Evolutionary conservation across 225 moss, liverwort and hornwort species (phyloP).

Genomic region (Takakia lepidozioides): DNA sequence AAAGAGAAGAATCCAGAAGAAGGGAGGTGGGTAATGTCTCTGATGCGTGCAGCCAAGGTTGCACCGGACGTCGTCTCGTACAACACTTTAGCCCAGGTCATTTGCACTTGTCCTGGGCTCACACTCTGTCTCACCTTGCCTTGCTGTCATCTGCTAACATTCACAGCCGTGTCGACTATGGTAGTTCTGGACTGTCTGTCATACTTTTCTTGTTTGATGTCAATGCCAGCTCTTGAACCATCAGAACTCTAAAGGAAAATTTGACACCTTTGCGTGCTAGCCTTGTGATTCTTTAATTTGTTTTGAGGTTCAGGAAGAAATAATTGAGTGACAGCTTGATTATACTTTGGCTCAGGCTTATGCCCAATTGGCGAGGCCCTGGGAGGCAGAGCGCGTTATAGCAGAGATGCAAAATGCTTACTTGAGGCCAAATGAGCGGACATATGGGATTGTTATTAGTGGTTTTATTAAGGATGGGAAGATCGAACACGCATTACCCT

Average conservation of each 20-base stretch:
- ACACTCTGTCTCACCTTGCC: too few relatives aligned
- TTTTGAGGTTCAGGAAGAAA: too few relatives aligned
- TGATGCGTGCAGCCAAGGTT: constrained; percentile 63
- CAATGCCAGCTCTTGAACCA: too few relatives aligned
- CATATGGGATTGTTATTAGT: constrained; percentile 78
- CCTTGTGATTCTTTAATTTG: too few relatives aligned
- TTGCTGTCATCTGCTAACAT: too few relatives aligned
- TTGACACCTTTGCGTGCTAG: too few relatives aligned
- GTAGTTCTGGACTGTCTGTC: too few relatives aligned
- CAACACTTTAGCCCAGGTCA: constrained; percentile 81
- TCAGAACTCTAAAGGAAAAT: too few relatives aligned
- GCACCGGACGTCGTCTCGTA: constrained; percentile 85
- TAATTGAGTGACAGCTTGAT: too few relatives aligned
- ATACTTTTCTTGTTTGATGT: too few relatives aligned
- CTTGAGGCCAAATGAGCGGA: constrained; percentile 82
- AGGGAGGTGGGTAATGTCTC: constrained; percentile 56
- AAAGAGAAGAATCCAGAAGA: constrained; percentile 55
- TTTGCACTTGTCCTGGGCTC: not conserved
- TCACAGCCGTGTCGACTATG: too few relatives aligned
- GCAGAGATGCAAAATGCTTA: constrained; percentile 83
- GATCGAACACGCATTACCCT: constrained; percentile 45
- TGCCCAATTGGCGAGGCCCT: constrained; percentile 56
- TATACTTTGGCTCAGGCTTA: constrained; percentile 62
- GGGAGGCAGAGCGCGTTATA: constrained; percentile 69
- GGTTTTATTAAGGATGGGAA: constrained; percentile 45